Conservation (phyloP, 208 protist genomes). For the Wallacemonas sp. region DNA sequence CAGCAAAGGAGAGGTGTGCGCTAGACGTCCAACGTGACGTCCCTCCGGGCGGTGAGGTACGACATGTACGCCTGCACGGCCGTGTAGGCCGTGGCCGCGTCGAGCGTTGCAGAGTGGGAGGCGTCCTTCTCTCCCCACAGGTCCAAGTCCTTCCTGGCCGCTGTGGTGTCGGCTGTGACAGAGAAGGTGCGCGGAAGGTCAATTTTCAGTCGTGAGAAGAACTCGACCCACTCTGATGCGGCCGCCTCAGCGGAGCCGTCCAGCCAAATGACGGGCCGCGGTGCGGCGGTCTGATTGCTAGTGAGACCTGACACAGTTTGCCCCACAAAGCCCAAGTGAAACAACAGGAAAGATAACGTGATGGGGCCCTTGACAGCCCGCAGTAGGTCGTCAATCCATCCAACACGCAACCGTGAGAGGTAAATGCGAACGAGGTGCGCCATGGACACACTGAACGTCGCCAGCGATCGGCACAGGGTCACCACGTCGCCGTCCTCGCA, state of each 20-base stretch:
- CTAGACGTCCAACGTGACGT: conserved; percentile 7
- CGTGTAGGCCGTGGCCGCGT: conserved; percentile 39
- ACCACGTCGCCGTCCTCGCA: conserved; percentile 73
- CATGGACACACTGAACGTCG: conserved; percentile 59
- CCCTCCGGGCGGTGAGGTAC: conserved; percentile 53
- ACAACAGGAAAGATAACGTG: conserved; percentile 53
- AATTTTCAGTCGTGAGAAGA: conserved; percentile 76
- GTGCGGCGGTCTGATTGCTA: not conserved
- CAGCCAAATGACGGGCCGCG: conserved; percentile 53
- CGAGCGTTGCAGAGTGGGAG: conserved; percentile 20
- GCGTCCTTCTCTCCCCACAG: not conserved
- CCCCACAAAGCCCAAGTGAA: conserved; percentile 58
- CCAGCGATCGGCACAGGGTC: conserved; percentile 44
- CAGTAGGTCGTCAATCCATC: conserved; percentile 67
- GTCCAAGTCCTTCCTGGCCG: not conserved
- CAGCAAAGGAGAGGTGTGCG: too few species aligned
- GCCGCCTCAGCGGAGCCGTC: conserved; percentile 59
- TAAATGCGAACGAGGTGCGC: conserved; percentile 73
- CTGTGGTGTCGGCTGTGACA: conserved; percentile 36
- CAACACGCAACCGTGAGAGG: conserved; percentile 69
- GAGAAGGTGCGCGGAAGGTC: conserved; percentile 49
- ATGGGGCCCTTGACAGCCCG: conserved; percentile 53
- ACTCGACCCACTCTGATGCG: conserved; percentile 27
- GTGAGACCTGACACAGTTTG: not conserved
- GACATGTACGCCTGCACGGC: conserved; percentile 62